These are phyloP conservation scores for Lactarius indigo DNA, from an alignment of 768 basidiomycete genomes.

Conservation along the genomic window DNA sequence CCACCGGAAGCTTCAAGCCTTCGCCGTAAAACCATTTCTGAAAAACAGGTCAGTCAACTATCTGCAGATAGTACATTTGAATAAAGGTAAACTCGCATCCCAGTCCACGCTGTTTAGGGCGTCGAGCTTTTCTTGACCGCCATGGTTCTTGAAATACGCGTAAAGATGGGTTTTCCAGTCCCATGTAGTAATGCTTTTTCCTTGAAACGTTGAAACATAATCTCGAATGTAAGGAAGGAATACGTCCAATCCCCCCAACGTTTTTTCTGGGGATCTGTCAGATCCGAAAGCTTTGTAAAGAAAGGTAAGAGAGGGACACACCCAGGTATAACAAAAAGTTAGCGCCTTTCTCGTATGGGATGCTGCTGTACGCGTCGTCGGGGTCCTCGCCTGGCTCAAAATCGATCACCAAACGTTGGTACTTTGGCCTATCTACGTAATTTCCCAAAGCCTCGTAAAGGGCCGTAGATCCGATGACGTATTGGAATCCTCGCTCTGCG, in stretches of 20 bases:
- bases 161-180: constrained; percentile 84
- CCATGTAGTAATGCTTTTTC: constrained; percentile 77
- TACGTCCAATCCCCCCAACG: constrained; percentile 74
- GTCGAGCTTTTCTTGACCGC: constrained; percentile 57
- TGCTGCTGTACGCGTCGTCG: constrained; percentile 67
- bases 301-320: constrained; percentile 32
- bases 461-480: constrained; percentile 67
- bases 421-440: constrained; percentile 60
- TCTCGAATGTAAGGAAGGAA: constrained; percentile 83
- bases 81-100: constrained; percentile 50
- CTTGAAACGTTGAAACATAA: constrained; percentile 79
- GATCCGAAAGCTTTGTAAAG: neutral
- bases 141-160: constrained; percentile 58
- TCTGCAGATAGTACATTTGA: neutral
- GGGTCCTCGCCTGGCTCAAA: constrained; percentile 73
- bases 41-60: neutral
- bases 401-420: constrained; percentile 75
- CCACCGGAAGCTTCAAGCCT: constrained; percentile 66
- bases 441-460: constrained; percentile 67
- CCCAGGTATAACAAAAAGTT: constrained; percentile 86
- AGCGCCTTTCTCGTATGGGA: constrained; percentile 89
- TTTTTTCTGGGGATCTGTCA: constrained; percentile 45
- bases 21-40: constrained; percentile 84
- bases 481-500: constrained; percentile 76
- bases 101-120: constrained; percentile 70